Base-by-base conservation (phyloP, 306 rosid genomes). In the Ziziphus jujuba region DNA sequence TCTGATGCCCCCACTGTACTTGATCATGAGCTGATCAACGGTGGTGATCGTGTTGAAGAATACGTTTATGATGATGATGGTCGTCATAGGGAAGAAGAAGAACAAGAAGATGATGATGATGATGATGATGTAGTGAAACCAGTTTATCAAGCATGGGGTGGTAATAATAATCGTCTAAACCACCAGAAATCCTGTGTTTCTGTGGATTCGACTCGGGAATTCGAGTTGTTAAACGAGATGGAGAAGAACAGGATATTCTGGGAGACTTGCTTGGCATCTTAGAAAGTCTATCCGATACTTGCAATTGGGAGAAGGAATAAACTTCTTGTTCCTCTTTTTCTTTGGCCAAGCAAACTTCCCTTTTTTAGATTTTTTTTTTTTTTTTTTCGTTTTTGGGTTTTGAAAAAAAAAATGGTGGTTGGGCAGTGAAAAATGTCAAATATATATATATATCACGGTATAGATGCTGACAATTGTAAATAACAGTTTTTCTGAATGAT, bases 191-290 rank as follows among this genome's bases (percentile, higher is more conserved):
- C 90, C 2, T 50, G 61, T 61, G 83, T 60, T 61, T 89, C 96
- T 45, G 79, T 45, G 20, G 91, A 88, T 51, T 88, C 91, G 63
- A 77, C 82, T 0, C 70, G 72, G 23, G 84, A 75, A 40, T 75
- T 72, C 40, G 70, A 85, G 53, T 54, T 56, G 66, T 19, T 80
- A 84, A 88, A 87, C 74, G 99, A 90, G 79, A 76, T 59, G 84
- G 99, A 93, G 70, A 90, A 85, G 85, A 88, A 78, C 77, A 80
- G 74, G 87, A 67, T 72, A 0, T 93, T 93, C 76, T 93, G 99
- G 99, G 99, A 93, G 74, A 72, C 97, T 77, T 93, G 99, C 36
- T 76, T 93, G 88, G 95, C 97, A 13, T 90, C 99, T 17, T 87
- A 60, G n/a, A n/a, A 80, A 9, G n/a, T 13, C 25, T 43, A 53